Percentiles rank a stretch among this genome's conserved stretches.
Evolutionary conservation across 2,329 filamentous ascomycete genomes (phyloP).

Genomic region (Coniochaeta ligniaria): DNA sequence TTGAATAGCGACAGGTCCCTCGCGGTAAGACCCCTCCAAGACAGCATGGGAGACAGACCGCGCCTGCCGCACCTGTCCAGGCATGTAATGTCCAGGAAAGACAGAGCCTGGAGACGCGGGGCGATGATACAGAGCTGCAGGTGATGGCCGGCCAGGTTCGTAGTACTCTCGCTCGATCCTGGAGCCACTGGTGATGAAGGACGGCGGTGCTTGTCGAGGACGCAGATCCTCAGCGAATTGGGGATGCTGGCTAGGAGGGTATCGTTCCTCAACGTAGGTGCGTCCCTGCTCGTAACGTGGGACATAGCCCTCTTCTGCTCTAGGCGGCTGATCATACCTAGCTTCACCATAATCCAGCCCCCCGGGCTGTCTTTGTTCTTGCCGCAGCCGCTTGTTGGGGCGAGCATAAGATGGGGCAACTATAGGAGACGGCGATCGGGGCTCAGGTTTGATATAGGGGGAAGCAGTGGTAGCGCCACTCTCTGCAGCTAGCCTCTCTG

Average conservation of each 20-base stretch:
- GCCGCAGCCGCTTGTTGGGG: conserved; percentile 50
- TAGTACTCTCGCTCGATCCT: conserved; percentile 11
- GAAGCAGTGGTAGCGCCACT: conserved; percentile 22
- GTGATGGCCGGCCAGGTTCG: conserved; percentile 19
- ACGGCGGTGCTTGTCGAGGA: conserved; percentile 8
- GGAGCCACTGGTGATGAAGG: background rate
- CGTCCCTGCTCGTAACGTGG: conserved; percentile 23
- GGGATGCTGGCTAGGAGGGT: background rate
- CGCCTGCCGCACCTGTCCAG: conserved; percentile 28
- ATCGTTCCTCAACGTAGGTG: background rate
- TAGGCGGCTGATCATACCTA: conserved; percentile 31
- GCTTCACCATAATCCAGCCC: conserved; percentile 32
- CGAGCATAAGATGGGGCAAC: conserved; percentile 43
- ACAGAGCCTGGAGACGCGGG: conserved; percentile 26
- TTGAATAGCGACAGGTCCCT: conserved; percentile 27
- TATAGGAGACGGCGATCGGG: conserved; percentile 55
- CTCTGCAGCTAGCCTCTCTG: conserved; percentile 38
- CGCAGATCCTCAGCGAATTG: conserved; percentile 12
- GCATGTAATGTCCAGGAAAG: conserved; percentile 27
- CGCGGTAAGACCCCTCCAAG: conserved; percentile 31
- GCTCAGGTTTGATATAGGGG: conserved; percentile 57
- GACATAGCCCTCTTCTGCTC: conserved; percentile 24
- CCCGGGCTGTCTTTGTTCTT: conserved; percentile 32
- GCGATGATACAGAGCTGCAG: conserved; percentile 25
- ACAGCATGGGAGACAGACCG: conserved; percentile 34